Conservation (phyloP, 306 rosid species). For the Vicia villosa region DNA sequence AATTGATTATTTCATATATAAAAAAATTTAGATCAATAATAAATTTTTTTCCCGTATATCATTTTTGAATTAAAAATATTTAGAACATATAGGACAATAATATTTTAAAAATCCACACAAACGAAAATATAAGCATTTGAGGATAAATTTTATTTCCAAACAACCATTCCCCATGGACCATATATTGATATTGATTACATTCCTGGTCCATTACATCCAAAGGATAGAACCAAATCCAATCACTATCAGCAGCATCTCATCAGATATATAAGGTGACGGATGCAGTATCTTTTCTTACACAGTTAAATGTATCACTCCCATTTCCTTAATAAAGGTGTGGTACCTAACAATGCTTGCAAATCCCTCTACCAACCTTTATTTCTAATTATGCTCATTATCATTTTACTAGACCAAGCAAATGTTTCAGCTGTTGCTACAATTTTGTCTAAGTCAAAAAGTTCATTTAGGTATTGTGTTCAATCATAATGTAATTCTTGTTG, state of each 20-base stretch:
- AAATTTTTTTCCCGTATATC: too few species aligned
- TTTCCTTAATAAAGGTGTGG: conserved; percentile 22
- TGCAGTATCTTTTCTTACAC: conserved; percentile 32
- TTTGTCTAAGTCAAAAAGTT: conserved; percentile 7
- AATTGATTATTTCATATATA: too few species aligned
- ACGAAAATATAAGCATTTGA: too few species aligned
- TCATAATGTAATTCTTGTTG: conserved; percentile 13
- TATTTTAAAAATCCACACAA: too few species aligned
- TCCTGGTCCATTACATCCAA: neutral
- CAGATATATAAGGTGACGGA: neutral
- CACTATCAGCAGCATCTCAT: conserved; percentile 2
- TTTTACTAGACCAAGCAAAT: conserved; percentile 15
- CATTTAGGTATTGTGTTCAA: conserved; percentile 31
- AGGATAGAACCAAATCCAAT: neutral
- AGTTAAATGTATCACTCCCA: conserved; percentile 19
- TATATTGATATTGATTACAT: too few species aligned
- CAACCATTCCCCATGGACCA: too few species aligned
- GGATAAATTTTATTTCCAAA: too few species aligned
- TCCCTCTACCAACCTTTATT: conserved; percentile 13
- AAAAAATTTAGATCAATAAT: too few species aligned
- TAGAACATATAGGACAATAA: too few species aligned
- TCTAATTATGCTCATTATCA: conserved; percentile 12
- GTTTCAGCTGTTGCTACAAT: neutral
- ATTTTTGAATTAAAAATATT: too few species aligned
- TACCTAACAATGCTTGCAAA: conserved; percentile 33